These are phyloP conservation scores for Phaffia rhodozyma DNA, from an alignment of 1,284 basidiomycete species.

Conservation along the genomic window DNA sequence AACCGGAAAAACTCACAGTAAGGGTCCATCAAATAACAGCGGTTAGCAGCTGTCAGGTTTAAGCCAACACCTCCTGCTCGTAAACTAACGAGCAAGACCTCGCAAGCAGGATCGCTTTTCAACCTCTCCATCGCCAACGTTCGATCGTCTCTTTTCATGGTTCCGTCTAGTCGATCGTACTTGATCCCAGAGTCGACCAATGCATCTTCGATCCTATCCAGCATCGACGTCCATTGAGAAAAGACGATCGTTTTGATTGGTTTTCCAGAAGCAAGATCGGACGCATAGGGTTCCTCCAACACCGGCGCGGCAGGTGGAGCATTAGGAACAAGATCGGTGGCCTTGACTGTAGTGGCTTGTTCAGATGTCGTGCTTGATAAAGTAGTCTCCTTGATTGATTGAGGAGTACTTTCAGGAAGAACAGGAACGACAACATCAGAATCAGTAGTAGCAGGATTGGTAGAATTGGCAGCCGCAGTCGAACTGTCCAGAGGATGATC, in stretches of 20 bases:
- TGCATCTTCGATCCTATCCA: conserved; percentile 91
- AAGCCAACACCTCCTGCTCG: conserved; percentile 95
- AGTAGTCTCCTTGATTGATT: no score
- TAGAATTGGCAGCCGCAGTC: no score
- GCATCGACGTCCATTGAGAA: conserved; percentile 92
- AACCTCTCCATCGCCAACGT: conserved; percentile 79
- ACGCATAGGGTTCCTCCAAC: conserved; percentile 6
- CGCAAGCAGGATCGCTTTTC: conserved; percentile 67
- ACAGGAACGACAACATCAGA: no score
- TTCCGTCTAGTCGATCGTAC: conserved; percentile 85
- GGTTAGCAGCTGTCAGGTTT: conserved; percentile 81
- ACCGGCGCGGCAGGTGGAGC: neutral
- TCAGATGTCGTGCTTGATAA: conserved; percentile 22
- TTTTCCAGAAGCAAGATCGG: conserved; percentile 17
- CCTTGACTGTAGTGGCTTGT: no score
- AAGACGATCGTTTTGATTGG: conserved; percentile 32
- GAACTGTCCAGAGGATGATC: no score
- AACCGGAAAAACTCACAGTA: conserved; percentile 45
- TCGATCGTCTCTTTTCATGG: conserved; percentile 89
- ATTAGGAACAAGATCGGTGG: no score
- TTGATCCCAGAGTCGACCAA: conserved; percentile 65
- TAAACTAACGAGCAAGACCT: conserved; percentile 87
- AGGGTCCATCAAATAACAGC: conserved; percentile 89
- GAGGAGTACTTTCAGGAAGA: no score
- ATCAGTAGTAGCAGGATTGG: no score